A percentile compares a stretch with the other conserved stretches of the same genome.
These are phyloP conservation scores for Fusarium nodosum DNA, from an alignment of 2,329 filamentous ascomycete genomes.

Conservation along the genomic window DNA sequence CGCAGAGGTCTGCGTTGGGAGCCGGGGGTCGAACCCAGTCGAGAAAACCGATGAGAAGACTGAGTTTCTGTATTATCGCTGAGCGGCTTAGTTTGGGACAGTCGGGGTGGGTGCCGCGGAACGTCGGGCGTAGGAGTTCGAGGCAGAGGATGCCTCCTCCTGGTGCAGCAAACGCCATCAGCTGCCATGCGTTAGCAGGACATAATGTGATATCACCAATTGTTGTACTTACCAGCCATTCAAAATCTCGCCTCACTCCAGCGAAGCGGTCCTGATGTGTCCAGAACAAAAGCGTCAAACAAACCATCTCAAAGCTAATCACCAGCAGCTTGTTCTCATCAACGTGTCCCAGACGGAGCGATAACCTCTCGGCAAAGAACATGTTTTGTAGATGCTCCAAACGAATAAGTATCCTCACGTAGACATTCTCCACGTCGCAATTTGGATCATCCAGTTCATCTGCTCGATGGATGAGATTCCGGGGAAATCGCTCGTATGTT, in stretches of 20 bases:
- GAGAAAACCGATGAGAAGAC: constrained; percentile 64
- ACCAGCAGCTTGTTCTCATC: constrained; percentile 58
- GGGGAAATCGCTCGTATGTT: constrained; percentile 55
- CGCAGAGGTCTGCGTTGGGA: constrained; percentile 64
- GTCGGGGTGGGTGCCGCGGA: constrained; percentile 52
- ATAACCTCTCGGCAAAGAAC: constrained; percentile 70
- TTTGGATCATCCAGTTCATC: constrained; percentile 55
- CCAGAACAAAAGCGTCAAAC: constrained; percentile 62
- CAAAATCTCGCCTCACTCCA: constrained; percentile 59
- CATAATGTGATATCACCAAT: rapidly evolving
- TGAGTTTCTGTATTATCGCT: constrained; percentile 65
- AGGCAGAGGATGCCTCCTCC: constrained; percentile 65
- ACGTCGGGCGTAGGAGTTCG: constrained; percentile 62
- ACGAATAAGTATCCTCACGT: constrained; percentile 61
- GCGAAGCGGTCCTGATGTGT: constrained; percentile 63
- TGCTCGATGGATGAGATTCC: constrained; percentile 56
- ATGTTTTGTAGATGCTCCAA: constrained; percentile 68
- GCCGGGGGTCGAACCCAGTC: constrained; percentile 64
- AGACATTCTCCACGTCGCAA: constrained; percentile 53
- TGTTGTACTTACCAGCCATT: constrained; percentile 61
- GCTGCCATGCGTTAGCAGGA: constrained; percentile 47
- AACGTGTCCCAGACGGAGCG: constrained; percentile 60
- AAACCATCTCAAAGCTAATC: constrained; percentile 63
- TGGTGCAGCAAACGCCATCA: constrained; percentile 65
- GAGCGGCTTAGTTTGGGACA: constrained; percentile 59